These are phyloP conservation scores for Rhizophagus clarus DNA, from an alignment of 192 early-diverging fungal species.

Conservation along the genomic window DNA sequence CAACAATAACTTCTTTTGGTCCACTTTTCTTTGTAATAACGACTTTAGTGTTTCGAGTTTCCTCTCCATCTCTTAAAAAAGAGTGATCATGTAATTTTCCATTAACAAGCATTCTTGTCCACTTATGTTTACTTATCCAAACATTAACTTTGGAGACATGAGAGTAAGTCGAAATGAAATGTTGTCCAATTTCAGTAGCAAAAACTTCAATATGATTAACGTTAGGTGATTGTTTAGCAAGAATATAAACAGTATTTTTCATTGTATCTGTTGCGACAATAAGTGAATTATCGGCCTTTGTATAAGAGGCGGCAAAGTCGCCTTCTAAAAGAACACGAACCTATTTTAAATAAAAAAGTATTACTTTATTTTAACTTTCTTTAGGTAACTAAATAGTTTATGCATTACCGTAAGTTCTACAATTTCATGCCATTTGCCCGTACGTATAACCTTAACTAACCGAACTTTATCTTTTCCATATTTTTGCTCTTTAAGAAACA, in stretches of 20 bases:
- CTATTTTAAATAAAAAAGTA: constrained; percentile 9
- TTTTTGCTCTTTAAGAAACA: constrained; percentile 57
- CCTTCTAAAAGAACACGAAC: constrained; percentile 47
- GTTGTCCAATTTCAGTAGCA: constrained; percentile 65
- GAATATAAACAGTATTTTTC: constrained; percentile 77
- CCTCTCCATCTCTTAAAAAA: constrained; percentile 71
- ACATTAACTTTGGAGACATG: constrained; percentile 67
- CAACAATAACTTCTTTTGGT: constrained; percentile 34
- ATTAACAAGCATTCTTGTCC: constrained; percentile 70
- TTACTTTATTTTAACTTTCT: neutral
- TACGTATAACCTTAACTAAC: constrained; percentile 70
- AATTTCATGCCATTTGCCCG: constrained; percentile 61
- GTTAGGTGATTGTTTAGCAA: constrained; percentile 70
- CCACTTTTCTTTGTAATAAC: constrained; percentile 46
- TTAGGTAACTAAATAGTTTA: neutral
- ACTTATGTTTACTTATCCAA: constrained; percentile 71
- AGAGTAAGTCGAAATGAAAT: constrained; percentile 72
- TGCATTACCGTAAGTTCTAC: constrained; percentile 66
- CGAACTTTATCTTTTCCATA: constrained; percentile 81
- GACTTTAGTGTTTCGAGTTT: constrained; percentile 65
- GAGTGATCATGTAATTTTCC: constrained; percentile 68
- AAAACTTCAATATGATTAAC: constrained; percentile 77
- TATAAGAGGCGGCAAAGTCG: constrained; percentile 66
- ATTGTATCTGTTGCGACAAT: constrained; percentile 77
- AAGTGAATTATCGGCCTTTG: constrained; percentile 75